Conservation (phyloP, 1,284 basidiomycete genomes). For the Rhodotorula sp. region DNA sequence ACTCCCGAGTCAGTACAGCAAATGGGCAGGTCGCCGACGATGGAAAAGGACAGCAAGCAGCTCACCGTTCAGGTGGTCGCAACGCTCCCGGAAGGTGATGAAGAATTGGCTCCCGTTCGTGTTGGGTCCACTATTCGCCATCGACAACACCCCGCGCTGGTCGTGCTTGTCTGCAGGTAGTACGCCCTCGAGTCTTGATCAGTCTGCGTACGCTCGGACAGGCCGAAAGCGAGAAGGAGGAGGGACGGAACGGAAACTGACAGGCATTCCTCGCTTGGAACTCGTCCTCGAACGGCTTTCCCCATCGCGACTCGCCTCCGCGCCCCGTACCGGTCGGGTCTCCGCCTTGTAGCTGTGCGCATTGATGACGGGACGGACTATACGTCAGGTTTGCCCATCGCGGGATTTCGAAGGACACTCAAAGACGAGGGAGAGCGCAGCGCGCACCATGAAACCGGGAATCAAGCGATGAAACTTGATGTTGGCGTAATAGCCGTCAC, state of each 20-base stretch:
- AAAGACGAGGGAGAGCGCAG: too few relatives aligned
- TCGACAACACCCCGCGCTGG: constrained; percentile 71
- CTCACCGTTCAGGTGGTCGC: constrained; percentile 36
- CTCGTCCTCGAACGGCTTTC: constrained; percentile 91
- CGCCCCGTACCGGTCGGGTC: constrained; percentile 78
- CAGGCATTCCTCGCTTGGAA: constrained; percentile 63
- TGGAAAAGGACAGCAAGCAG: too few relatives aligned
- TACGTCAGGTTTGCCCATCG: background rate
- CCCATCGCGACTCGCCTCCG: constrained; percentile 93
- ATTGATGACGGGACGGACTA: background rate
- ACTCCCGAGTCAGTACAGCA: background rate
- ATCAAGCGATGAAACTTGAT: constrained; percentile 87
- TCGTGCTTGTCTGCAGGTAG: constrained; percentile 53
- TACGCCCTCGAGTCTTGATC: background rate
- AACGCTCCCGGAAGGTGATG: constrained; percentile 64
- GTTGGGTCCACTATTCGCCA: constrained; percentile 87
- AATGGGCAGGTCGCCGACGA: background rate
- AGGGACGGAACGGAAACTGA: constrained; percentile 21
- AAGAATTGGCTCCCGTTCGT: constrained; percentile 77
- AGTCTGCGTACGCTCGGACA: background rate
- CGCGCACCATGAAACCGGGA: constrained; percentile 80
- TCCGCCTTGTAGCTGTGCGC: constrained; percentile 39
- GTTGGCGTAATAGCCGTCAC: constrained; percentile 84
- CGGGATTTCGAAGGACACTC: background rate
- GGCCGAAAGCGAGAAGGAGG: background rate